Percentiles rank a stretch among this genome's conserved stretches.
These are phyloP conservation scores for Termitomyces sp. DNA, from an alignment of 768 basidiomycete genomes.

Conservation along the genomic window DNA sequence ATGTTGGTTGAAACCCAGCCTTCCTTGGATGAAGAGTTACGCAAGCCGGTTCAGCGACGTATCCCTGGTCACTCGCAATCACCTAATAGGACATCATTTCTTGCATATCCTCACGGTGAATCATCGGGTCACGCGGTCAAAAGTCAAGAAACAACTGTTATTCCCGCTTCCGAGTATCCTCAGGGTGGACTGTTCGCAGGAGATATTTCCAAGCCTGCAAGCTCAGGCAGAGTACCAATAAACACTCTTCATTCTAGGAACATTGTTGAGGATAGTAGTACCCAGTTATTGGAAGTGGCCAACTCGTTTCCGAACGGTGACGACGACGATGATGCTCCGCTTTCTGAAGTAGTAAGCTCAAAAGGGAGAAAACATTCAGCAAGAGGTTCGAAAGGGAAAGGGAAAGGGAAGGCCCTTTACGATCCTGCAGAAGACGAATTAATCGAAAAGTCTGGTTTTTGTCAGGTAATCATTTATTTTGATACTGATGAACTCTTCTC, in stretches of 20 bases:
- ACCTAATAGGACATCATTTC: background rate
- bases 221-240: background rate
- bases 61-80: background rate
- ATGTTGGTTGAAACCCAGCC: constrained; percentile 21
- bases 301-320: constrained; percentile 18
- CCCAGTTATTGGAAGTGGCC: constrained; percentile 11
- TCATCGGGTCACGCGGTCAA: constrained; percentile 5
- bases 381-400: constrained; percentile 7
- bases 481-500: background rate
- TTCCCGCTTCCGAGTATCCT: constrained; percentile 64
- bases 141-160: constrained; percentile 39
- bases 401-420: constrained; percentile 5
- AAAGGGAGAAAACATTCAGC: constrained; percentile 19
- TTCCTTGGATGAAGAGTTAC: constrained; percentile 8
- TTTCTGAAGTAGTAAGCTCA: constrained; percentile 24
- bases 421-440: background rate
- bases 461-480: constrained; percentile 1
- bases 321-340: constrained; percentile 41
- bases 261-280: constrained; percentile 23
- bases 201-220: background rate
- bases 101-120: background rate
- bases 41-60: constrained; percentile 6
- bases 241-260: constrained; percentile 8
- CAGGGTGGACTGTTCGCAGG: constrained; percentile 21
- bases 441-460: background rate